A percentile compares a stretch with the other conserved stretches of the same genome.
Conservation (phyloP, 148 eudicot species). For the Gaultheria prostrata region DNA sequence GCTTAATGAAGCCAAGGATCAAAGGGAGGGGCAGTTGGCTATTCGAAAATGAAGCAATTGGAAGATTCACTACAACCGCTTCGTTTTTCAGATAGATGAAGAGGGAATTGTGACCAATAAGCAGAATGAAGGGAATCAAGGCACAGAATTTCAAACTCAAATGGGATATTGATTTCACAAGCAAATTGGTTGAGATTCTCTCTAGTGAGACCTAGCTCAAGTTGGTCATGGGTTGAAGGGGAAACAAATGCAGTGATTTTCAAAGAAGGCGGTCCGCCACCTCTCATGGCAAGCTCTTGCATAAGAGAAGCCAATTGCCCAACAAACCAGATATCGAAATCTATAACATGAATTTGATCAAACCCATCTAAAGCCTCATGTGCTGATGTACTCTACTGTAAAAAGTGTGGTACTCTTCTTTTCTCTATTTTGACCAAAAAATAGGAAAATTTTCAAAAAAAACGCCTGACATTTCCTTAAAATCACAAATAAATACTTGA, state of each 20-base stretch:
- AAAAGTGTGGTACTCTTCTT: no score
- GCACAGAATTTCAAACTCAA: conserved; percentile 66
- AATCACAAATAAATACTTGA: no score
- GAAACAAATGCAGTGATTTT: conserved; percentile 78
- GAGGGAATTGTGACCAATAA: conserved; percentile 50
- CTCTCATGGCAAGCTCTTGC: conserved; percentile 82
- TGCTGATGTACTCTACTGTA: no score
- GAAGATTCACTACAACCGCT: conserved; percentile 75
- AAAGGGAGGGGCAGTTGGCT: conserved; percentile 47
- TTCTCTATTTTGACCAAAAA: no score
- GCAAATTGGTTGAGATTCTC: conserved; percentile 87
- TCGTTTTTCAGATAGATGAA: conserved; percentile 60
- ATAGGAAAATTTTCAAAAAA: no score
- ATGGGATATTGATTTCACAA: conserved; percentile 57
- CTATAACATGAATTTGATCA: conserved; percentile 63
- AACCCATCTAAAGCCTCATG: conserved; percentile 66
- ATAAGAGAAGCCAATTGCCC: conserved; percentile 95
- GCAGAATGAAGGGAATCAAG: conserved; percentile 54
- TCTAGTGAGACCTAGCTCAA: conserved; percentile 63
- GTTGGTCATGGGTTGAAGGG: conserved; percentile 45
- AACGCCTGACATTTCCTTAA: no score
- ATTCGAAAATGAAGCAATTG: conserved; percentile 51
- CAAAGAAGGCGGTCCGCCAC: conserved; percentile 48
- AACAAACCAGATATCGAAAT: conserved; percentile 89
- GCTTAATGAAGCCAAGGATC: conserved; percentile 66